These are phyloP conservation scores for Fusarium redolens DNA, from an alignment of 2,329 filamentous ascomycete genomes.

Conservation along the genomic window DNA sequence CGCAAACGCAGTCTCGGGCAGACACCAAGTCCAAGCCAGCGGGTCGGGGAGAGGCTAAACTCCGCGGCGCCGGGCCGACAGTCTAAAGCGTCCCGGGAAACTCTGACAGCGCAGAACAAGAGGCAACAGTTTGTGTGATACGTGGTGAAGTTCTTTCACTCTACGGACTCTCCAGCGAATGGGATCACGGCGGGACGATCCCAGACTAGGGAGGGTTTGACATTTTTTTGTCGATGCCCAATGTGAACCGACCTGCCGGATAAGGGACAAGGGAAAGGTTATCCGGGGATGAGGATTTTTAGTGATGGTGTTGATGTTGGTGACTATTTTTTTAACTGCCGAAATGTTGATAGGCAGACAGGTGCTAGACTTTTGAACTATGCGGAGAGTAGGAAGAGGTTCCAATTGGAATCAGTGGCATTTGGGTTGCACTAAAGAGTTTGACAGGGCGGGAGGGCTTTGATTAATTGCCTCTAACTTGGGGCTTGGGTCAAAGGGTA, in stretches of 20 bases:
- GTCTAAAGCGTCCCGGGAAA: constrained; percentile 9
- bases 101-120: constrained; percentile 27
- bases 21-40: constrained; percentile 20
- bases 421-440: neutral
- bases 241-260: constrained; percentile 33
- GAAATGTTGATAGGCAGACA: constrained; percentile 23
- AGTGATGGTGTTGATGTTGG: neutral
- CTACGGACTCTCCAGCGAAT: constrained; percentile 19
- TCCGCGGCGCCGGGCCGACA: constrained; percentile 38
- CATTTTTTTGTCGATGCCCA: constrained; percentile 30
- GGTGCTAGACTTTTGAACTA: constrained; percentile 10
- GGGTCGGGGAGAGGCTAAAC: constrained; percentile 25
- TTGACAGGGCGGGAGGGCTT: neutral
- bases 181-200: constrained; percentile 23
- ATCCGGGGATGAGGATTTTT: constrained; percentile 1
- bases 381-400: neutral
- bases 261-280: constrained; percentile 19
- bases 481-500: neutral
- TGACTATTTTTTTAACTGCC: constrained; percentile 16
- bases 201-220: constrained; percentile 3
- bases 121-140: constrained; percentile 3
- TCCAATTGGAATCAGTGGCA: neutral
- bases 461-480: constrained; percentile 1
- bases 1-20: neutral
- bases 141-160: constrained; percentile 1